These are phyloP conservation scores for Lipomyces sp. DNA, from an alignment of 805 yeast species.

Conservation along the genomic window DNA sequence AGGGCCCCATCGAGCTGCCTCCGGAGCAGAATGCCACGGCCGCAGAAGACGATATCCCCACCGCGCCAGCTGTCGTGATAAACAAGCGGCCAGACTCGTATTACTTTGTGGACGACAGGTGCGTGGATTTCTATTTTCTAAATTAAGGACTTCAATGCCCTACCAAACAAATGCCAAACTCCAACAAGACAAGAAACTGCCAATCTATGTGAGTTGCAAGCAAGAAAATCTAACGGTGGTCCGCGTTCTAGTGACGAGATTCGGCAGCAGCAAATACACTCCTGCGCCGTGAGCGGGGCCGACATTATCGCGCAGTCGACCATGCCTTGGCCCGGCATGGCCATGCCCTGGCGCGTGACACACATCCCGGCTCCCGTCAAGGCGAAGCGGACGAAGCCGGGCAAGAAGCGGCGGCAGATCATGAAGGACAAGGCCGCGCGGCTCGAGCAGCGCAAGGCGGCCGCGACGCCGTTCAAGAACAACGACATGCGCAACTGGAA, in stretches of 20 bases:
- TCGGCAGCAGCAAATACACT: constrained; percentile 1
- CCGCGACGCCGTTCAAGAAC: constrained; percentile 6
- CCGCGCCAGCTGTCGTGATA: constrained; percentile 12
- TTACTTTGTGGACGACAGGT: constrained; percentile 16
- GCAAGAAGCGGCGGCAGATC: constrained; percentile 20
- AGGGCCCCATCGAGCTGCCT: constrained; percentile 7
- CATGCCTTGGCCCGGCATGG: constrained; percentile 17
- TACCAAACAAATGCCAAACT: too few relatives aligned
- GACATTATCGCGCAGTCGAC: constrained; percentile 15
- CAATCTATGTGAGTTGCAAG: too few relatives aligned
- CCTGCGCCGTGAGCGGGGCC: constrained; percentile 18
- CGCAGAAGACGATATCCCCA: constrained; percentile 1
- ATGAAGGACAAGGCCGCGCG: not conserved
- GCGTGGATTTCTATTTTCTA: not conserved
- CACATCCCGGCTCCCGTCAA: constrained; percentile 9
- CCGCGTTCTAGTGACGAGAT: constrained; percentile 2
- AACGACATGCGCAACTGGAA: constrained; percentile 15
- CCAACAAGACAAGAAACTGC: too few relatives aligned
- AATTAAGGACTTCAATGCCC: not conserved
- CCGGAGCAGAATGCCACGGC: not conserved
- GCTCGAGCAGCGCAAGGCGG: not conserved
- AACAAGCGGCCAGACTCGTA: constrained; percentile 24
- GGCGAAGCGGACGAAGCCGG: constrained; percentile 3
- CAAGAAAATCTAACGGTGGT: too few relatives aligned
- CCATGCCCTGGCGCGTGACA: constrained; percentile 18